phyloP scores from a whole-genome alignment of 257 asterid genomes.

The Primulina eburnea region DNA sequence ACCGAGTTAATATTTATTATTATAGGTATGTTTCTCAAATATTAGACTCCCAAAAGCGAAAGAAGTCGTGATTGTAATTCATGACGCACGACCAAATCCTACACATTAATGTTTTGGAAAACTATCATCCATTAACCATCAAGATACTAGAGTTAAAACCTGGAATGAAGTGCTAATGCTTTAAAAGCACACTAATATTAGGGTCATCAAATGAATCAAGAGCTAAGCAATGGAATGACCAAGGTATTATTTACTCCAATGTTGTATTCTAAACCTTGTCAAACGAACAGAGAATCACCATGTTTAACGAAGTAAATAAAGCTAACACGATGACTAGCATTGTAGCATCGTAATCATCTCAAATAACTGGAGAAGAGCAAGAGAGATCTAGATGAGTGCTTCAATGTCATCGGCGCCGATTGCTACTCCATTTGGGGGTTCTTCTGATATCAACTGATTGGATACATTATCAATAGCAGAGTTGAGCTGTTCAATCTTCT shows the following conservation, averaged over 20 bases:
- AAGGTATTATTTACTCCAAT: constrained; percentile 11
- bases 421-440: constrained; percentile 39
- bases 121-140: not conserved
- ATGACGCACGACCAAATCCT: not conserved
- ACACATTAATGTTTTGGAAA: not conserved
- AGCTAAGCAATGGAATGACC: not conserved
- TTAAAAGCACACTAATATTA: too few relatives aligned
- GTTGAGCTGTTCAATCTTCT: constrained; percentile 71
- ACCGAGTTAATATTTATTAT: too few relatives aligned
- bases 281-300: not conserved
- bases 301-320: too few relatives aligned
- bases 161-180: not conserved
- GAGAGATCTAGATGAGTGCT: constrained; percentile 38
- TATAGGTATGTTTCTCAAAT: not conserved
- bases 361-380: not conserved
- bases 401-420: constrained; percentile 44
- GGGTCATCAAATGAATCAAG: too few relatives aligned
- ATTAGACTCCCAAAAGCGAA: not conserved
- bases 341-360: constrained; percentile 2
- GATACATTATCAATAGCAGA: constrained; percentile 68
- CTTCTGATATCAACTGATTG: constrained; percentile 43
- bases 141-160: not conserved
- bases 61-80: too few relatives aligned
- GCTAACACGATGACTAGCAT: not conserved
- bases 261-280: not conserved